A percentile compares a stretch with the other conserved stretches of the same genome.
Conservation (phyloP, 108 stramenopile genomes). For the Cyclotella cryptica region DNA sequence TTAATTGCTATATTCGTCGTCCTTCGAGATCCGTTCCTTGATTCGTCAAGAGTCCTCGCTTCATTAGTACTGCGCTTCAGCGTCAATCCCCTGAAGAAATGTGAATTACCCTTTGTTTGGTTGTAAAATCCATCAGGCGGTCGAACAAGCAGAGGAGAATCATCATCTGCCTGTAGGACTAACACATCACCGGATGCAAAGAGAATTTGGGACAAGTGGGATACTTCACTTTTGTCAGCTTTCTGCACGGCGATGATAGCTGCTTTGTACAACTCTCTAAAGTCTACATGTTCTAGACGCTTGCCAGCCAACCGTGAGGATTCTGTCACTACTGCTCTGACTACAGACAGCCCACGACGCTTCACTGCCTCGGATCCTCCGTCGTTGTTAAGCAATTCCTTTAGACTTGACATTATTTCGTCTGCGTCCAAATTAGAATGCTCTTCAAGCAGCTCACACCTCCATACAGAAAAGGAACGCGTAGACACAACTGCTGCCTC, state of each 20-base stretch:
- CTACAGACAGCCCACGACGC: constrained; percentile 68
- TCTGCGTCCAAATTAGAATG: constrained; percentile 57
- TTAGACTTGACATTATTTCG: constrained; percentile 69
- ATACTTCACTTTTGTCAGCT: constrained; percentile 53
- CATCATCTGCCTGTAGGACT: constrained; percentile 73
- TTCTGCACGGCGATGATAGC: constrained; percentile 77
- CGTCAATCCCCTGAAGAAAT: constrained; percentile 4
- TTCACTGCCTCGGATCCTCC: constrained; percentile 61
- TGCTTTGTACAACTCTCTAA: constrained; percentile 70
- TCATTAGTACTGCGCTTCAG: neutral
- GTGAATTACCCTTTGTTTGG: neutral
- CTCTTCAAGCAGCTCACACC: constrained; percentile 68
- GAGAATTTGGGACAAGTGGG: constrained; percentile 36
- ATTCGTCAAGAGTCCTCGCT: neutral
- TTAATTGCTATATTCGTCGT: neutral
- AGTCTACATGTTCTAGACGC: constrained; percentile 59
- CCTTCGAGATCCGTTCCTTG: neutral
- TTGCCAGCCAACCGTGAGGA: constrained; percentile 67
- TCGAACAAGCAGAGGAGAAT: constrained; percentile 67
- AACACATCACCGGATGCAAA: constrained; percentile 76
- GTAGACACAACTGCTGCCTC: constrained; percentile 74
- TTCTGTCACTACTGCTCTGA: constrained; percentile 67
- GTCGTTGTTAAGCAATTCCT: constrained; percentile 60
- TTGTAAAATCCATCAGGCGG: constrained; percentile 50
- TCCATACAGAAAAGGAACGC: constrained; percentile 83